Conservation (phyloP, 805 yeast species). For the Naumovozyma castellii region DNA sequence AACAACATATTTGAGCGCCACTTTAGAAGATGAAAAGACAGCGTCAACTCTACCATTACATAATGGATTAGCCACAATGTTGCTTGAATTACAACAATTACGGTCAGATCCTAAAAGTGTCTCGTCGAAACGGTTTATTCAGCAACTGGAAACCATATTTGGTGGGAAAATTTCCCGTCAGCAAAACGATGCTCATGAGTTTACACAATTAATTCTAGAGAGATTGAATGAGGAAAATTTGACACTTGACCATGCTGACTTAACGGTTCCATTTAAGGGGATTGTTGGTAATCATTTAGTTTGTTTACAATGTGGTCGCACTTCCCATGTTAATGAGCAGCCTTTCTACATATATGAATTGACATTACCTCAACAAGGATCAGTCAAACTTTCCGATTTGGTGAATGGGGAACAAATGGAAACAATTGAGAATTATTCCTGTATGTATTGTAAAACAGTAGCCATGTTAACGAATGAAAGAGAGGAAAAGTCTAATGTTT, state of each 20-base stretch:
- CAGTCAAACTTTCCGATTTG: constrained; percentile 43
- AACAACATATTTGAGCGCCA: constrained; percentile 42
- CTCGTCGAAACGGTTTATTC: constrained; percentile 73
- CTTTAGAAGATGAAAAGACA: background rate
- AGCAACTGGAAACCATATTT: constrained; percentile 61
- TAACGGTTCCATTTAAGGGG: constrained; percentile 70
- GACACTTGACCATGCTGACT: constrained; percentile 28
- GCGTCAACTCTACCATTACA: constrained; percentile 54
- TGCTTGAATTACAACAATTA: constrained; percentile 54
- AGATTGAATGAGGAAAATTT: constrained; percentile 59
- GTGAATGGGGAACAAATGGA: constrained; percentile 52
- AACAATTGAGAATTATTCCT: constrained; percentile 69
- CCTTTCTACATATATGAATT: constrained; percentile 66
- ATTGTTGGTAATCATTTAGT: constrained; percentile 53
- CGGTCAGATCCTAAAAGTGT: constrained; percentile 42
- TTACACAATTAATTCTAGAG: constrained; percentile 72
- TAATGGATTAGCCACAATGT: constrained; percentile 41
- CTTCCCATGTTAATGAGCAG: constrained; percentile 47
- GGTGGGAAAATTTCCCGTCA: constrained; percentile 63
- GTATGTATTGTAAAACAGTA: constrained; percentile 56
- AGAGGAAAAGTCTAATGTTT: constrained; percentile 10
- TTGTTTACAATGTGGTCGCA: constrained; percentile 57
- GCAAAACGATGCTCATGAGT: constrained; percentile 94
- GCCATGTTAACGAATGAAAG: constrained; percentile 33
- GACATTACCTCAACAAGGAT: constrained; percentile 52